Conservation (phyloP, 306 rosid genomes). For the Biancaea sappan region DNA sequence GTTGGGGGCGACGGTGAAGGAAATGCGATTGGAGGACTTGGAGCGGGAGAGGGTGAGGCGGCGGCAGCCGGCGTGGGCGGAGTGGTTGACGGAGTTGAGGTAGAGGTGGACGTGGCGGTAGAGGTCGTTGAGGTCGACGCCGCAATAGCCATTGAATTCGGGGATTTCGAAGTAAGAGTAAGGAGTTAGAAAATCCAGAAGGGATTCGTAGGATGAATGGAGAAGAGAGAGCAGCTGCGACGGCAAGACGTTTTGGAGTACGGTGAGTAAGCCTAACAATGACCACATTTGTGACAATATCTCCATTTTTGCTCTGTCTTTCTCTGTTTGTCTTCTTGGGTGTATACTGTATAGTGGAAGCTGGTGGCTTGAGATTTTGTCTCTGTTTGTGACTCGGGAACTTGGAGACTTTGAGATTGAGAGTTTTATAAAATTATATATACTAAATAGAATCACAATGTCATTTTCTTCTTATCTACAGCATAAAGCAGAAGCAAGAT, state of each 20-base stretch:
- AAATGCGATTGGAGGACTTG: slow-evolving; percentile 70
- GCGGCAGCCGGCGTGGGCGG: slow-evolving; percentile 52
- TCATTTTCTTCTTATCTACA: slow-evolving; percentile 30
- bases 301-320: slow-evolving; percentile 51
- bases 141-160: slow-evolving; percentile 88
- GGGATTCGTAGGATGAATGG: slow-evolving; percentile 70
- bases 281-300: slow-evolving; percentile 92
- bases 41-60: slow-evolving; percentile 83
- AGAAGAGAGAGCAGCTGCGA: slow-evolving; percentile 79
- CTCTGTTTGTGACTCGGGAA: neutral
- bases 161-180: slow-evolving; percentile 79
- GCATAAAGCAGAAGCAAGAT: slow-evolving; percentile 35
- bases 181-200: slow-evolving; percentile 76
- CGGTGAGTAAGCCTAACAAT: slow-evolving; percentile 74
- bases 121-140: slow-evolving; percentile 80
- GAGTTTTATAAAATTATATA: neutral
- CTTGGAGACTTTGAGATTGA: neutral
- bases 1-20: slow-evolving; percentile 78
- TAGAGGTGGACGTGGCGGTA: slow-evolving; percentile 85
- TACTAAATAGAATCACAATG: neutral
- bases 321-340: neutral
- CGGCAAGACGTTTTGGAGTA: slow-evolving; percentile 79
- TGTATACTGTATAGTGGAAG: neutral
- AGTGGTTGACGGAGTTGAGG: slow-evolving; percentile 60
- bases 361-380: slow-evolving; percentile 23